phyloP scores from a whole-genome alignment of 2,329 filamentous ascomycete species.

The Phoma sp. region DNA sequence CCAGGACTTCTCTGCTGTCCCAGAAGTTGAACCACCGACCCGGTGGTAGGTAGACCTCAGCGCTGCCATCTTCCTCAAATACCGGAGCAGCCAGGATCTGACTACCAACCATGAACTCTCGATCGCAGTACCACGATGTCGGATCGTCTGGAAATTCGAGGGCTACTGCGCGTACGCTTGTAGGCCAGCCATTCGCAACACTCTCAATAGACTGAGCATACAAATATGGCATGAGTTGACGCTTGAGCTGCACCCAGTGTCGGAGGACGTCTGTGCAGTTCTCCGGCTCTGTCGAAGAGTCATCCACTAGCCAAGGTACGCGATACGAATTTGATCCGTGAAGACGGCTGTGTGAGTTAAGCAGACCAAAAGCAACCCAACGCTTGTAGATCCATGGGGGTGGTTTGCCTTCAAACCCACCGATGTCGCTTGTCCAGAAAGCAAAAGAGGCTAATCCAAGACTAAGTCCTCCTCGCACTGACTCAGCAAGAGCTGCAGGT shows the following conservation, averaged over 20 bases:
- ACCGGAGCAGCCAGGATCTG: slow-evolving; percentile 68
- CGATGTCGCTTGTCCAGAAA: slow-evolving; percentile 74
- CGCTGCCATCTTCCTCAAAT: slow-evolving; percentile 66
- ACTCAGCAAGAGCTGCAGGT: slow-evolving; percentile 75
- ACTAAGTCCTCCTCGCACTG: slow-evolving; percentile 68
- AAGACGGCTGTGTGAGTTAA: slow-evolving; percentile 72
- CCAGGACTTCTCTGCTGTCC: slow-evolving; percentile 49
- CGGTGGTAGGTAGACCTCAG: slow-evolving; percentile 69
- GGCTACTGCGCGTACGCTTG: slow-evolving; percentile 67
- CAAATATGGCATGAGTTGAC: slow-evolving; percentile 64
- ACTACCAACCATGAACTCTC: slow-evolving; percentile 75
- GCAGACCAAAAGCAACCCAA: slow-evolving; percentile 76
- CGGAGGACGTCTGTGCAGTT: slow-evolving; percentile 61
- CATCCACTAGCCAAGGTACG: slow-evolving; percentile 75
- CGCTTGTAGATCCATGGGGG: slow-evolving; percentile 75
- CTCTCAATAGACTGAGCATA: slow-evolving; percentile 59
- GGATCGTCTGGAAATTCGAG: slow-evolving; percentile 74
- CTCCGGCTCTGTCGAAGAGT: slow-evolving; percentile 59
- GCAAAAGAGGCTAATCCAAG: slow-evolving; percentile 69
- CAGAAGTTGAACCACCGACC: slow-evolving; percentile 60
- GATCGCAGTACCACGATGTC: slow-evolving; percentile 71
- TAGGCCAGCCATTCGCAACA: slow-evolving; percentile 61
- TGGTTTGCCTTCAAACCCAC: slow-evolving; percentile 73
- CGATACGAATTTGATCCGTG: slow-evolving; percentile 74
- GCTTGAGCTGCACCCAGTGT: slow-evolving; percentile 60